A percentile compares a stretch with the other conserved stretches of the same genome.
phyloP scores from a whole-genome alignment of 2,329 filamentous ascomycete genomes.

The Aspergillus arachidicola region DNA sequence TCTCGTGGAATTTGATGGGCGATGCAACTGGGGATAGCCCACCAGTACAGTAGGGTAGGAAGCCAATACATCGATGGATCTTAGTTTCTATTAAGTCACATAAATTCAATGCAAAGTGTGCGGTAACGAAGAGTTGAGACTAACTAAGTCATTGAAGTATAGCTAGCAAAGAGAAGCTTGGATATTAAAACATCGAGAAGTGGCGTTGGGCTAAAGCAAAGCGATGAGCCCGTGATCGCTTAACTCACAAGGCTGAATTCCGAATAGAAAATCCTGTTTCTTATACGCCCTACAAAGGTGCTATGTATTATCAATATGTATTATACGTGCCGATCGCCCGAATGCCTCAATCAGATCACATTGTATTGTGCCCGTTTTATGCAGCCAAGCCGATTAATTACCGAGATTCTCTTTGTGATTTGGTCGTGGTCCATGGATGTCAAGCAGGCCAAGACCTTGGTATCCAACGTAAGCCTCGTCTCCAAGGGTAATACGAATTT shows the following conservation, averaged over 20 bases:
- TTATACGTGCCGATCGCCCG: too few relatives aligned
- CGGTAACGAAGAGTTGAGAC: not conserved
- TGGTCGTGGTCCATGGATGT: not conserved
- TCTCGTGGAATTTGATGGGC: not conserved
- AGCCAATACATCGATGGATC: not conserved
- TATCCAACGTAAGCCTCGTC: not conserved
- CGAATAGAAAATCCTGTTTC: fast-evolving
- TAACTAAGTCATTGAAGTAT: too few relatives aligned
- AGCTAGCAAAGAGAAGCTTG: too few relatives aligned
- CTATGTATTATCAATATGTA: too few relatives aligned
- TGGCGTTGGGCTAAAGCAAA: not conserved
- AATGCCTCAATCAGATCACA: too few relatives aligned
- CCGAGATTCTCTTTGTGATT: not conserved
- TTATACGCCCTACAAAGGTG: not conserved
- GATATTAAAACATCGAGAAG: not conserved
- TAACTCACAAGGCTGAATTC: not conserved
- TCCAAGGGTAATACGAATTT: not conserved
- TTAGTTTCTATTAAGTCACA: not conserved
- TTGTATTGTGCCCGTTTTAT: not conserved
- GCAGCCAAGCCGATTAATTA: not conserved
- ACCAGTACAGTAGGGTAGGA: not conserved
- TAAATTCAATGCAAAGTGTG: not conserved
- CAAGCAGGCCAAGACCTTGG: not conserved
- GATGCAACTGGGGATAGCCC: not conserved
- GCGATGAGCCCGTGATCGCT: not conserved